A percentile compares a stretch with the other conserved stretches of the same genome.
phyloP scores from a whole-genome alignment of 83 land plant species.

The Diphasiastrum complanatum region DNA sequence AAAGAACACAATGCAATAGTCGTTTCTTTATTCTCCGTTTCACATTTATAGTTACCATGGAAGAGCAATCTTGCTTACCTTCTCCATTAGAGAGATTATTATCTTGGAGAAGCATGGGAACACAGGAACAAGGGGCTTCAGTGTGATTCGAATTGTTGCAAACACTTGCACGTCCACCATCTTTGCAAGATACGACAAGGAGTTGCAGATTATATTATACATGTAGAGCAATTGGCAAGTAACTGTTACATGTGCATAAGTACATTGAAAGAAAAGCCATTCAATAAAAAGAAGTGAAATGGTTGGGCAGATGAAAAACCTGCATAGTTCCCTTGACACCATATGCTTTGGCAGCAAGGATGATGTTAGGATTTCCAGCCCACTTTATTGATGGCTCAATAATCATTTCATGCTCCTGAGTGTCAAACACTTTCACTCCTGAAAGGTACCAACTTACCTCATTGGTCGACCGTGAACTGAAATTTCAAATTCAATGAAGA shows the following conservation, averaged over 20 bases:
- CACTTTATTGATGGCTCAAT: slow-evolving; percentile 73
- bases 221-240: too few species aligned
- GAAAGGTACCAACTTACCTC: background rate
- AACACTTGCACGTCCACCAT: slow-evolving; percentile 89
- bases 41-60: background rate
- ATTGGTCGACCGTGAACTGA: background rate
- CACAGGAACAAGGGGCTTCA: slow-evolving; percentile 75
- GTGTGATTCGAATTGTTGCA: slow-evolving; percentile 70
- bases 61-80: slow-evolving; percentile 34
- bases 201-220: too few species aligned
- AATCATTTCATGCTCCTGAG: slow-evolving; percentile 84
- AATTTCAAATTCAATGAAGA: too few species aligned
- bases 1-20: background rate
- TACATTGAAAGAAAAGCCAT: too few species aligned
- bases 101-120: slow-evolving; percentile 92
- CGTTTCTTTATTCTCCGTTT: background rate
- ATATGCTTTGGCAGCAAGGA: slow-evolving; percentile 70
- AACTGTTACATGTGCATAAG: too few species aligned
- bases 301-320: too few species aligned
- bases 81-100: slow-evolving; percentile 83
- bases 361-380: slow-evolving; percentile 87
- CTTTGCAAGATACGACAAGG: too few species aligned
- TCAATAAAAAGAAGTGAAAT: too few species aligned
- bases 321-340: slow-evolving; percentile 78
- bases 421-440: slow-evolving; percentile 82